Evolutionary conservation across 1,284 basidiomycete species (phyloP).

Genomic region (Irpex sp.): DNA sequence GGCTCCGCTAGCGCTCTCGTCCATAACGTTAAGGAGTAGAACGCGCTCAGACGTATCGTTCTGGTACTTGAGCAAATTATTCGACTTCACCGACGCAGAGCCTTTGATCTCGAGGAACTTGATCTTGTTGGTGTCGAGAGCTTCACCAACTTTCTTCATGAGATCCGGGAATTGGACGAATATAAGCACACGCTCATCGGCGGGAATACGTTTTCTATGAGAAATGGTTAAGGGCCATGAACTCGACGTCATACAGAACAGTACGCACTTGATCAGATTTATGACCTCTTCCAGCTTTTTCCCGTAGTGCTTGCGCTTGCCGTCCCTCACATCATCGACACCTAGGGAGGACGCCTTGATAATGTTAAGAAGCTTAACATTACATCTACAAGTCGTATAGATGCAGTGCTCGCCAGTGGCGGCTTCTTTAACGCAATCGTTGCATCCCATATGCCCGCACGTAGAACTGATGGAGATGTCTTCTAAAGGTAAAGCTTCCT

Average conservation of each 20-base stretch:
- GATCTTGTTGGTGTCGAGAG: constrained; percentile 70
- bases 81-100: constrained; percentile 72
- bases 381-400: constrained; percentile 48
- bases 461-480: constrained; percentile 85
- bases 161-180: constrained; percentile 95
- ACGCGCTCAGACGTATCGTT: constrained; percentile 73
- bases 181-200: constrained; percentile 80
- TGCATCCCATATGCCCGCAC: constrained; percentile 86
- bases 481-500: constrained; percentile 52
- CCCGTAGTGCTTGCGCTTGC: constrained; percentile 79
- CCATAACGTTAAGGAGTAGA: constrained; percentile 86
- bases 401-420: constrained; percentile 83
- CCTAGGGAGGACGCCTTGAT: constrained; percentile 82
- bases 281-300: constrained; percentile 87
- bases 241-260: neutral
- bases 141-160: constrained; percentile 85
- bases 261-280: constrained; percentile 71
- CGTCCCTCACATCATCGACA: constrained; percentile 75
- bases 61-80: constrained; percentile 83
- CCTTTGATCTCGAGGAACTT: constrained; percentile 82
- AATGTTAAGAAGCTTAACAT: constrained; percentile 76
- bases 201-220: constrained; percentile 61
- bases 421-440: constrained; percentile 64
- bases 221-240: neutral
- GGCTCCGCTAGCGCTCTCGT: constrained; percentile 90